These are phyloP conservation scores for Aspergillus latus DNA, from an alignment of 2,329 filamentous ascomycete species.

Conservation along the genomic window DNA sequence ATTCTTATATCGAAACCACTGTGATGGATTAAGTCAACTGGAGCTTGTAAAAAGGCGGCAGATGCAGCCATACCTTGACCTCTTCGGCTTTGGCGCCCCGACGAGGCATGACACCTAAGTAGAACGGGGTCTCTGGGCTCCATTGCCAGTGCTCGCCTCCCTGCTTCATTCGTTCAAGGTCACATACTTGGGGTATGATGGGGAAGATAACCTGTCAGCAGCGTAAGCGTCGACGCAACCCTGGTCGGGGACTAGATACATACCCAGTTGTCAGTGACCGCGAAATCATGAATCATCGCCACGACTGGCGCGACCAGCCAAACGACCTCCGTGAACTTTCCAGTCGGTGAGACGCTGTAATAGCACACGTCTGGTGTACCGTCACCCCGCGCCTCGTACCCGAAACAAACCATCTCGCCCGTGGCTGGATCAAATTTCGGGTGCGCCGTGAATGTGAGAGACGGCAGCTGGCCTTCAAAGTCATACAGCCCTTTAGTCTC, in stretches of 20 bases:
- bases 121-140: constrained; percentile 33
- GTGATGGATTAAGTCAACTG: not conserved
- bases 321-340: constrained; percentile 31
- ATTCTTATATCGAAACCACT: constrained; percentile 41
- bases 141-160: constrained; percentile 46
- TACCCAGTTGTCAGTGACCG: constrained; percentile 42
- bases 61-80: constrained; percentile 26
- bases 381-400: constrained; percentile 47
- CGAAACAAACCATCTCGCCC: constrained; percentile 54
- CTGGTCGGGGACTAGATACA: not conserved
- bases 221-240: no score
- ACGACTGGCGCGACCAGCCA: constrained; percentile 40
- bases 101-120: constrained; percentile 30
- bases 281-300: constrained; percentile 47
- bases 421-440: constrained; percentile 54
- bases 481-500: constrained; percentile 52
- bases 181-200: constrained; percentile 46
- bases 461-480: constrained; percentile 50
- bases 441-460: constrained; percentile 52
- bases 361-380: constrained; percentile 42
- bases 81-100: constrained; percentile 30
- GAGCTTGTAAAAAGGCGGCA: not conserved
- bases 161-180: constrained; percentile 39
- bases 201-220: constrained; percentile 36
- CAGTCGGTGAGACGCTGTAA: constrained; percentile 31